Base-by-base conservation (phyloP, 805 yeast genomes). In the Hanseniaspora lindneri region DNA sequence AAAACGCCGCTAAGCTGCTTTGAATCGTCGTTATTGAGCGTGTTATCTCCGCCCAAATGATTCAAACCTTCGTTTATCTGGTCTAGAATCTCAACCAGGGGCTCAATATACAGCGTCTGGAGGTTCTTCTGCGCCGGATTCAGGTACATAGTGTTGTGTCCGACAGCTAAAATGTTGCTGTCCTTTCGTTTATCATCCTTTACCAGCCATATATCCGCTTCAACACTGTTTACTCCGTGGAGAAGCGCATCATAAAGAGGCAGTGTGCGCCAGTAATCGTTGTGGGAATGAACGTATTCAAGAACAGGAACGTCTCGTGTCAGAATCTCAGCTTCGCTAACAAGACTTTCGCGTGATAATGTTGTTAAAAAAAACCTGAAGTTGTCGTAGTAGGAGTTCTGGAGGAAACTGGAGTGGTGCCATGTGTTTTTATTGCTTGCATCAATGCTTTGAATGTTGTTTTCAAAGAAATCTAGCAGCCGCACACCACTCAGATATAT, bases 121-220 rank as follows among this genome's bases (percentile, higher is more conserved):
- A 81, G 59, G 0, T 81, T 78, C 39, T 68, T 65, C 20, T 63
- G 63, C 3, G 50, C 47, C 5, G 70, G 60, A 32, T 66, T 62
- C 51, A 81, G 61, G 39, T 70, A 70, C 6, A 66, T 65, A 49
- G 66, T 65, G 51, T 73, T 73, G 58, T 82, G 88, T 2, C 86
- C 86, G 24, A 81, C 83, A 43, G 71, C 79, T 14, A 79, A 60
- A 35, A 68, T 69, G 39, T 64, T 56, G 30, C 65, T 65, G 13
- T 61, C 63, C 3, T 62, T 56, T 4, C 63, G 61, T 14, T 25
- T 27, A 47, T 69, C 44, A 67, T 53, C 11, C 65, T 67, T 32
- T 5, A 59, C 55, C 40, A 62, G 61, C 82, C 81, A 79, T 16
- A 77, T 70, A 56, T 80, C 87, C n/a, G 80, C 79, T 60, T 80